A percentile compares a stretch with the other conserved stretches of the same genome.
Conservation (phyloP, 78 protist genomes). For the Dictyostelium brefeldianum region DNA sequence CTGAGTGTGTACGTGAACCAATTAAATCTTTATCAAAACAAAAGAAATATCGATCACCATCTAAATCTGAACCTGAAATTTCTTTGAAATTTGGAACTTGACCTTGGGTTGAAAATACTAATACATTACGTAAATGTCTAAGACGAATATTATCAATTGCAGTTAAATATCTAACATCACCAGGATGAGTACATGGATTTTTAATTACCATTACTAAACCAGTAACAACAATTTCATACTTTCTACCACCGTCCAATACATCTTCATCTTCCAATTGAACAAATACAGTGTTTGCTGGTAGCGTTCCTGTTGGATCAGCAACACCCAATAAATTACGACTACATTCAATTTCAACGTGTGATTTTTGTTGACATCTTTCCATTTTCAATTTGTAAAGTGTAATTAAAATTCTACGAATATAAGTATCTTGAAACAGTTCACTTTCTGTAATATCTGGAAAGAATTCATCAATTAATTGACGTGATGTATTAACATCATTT, state of each 20-base stretch:
- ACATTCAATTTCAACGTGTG: neutral
- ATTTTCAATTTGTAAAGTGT: neutral
- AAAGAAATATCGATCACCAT: conserved; percentile 82
- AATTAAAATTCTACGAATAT: neutral
- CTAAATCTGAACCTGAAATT: conserved; percentile 79
- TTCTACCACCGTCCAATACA: neutral
- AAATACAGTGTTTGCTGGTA: conserved; percentile 41
- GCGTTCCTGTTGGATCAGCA: conserved; percentile 32
- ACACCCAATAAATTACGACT: conserved; percentile 57
- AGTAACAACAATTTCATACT: neutral
- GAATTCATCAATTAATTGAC: neutral
- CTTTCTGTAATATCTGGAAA: conserved; percentile 23
- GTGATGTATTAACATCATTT: neutral
- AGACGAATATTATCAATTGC: conserved; percentile 24
- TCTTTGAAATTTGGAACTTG: conserved; percentile 54
- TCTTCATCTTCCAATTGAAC: conserved; percentile 21
- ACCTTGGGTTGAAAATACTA: conserved; percentile 65
- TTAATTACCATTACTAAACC: conserved; percentile 63
- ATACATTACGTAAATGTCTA: conserved; percentile 29
- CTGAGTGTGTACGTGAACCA: neutral
- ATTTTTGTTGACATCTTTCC: neutral
- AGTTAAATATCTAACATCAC: conserved; percentile 71
- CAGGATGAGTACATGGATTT: conserved; percentile 86
- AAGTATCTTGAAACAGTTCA: conserved; percentile 33
- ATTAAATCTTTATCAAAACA: conserved; percentile 46